phyloP scores from a whole-genome alignment of 345 rosid species.

The Litchi chinensis region DNA sequence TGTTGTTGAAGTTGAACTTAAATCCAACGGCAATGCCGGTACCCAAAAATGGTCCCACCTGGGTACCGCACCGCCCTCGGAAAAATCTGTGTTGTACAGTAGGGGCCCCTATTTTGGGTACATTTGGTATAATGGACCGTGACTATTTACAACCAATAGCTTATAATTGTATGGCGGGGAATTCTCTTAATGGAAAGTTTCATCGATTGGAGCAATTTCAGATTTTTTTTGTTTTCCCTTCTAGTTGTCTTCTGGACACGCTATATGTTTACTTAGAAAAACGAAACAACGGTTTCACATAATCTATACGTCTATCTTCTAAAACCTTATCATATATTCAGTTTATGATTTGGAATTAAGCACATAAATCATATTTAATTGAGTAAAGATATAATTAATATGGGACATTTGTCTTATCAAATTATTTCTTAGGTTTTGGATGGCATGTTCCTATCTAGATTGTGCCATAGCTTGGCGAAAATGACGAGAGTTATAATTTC shows the following conservation, averaged over 20 bases:
- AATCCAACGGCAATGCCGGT: not conserved
- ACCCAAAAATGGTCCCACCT: not conserved
- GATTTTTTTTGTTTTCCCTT: not conserved
- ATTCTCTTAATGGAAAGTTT: not conserved
- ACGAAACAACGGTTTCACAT: too few species aligned
- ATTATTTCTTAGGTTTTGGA: not conserved
- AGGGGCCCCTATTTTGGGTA: not conserved
- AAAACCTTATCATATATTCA: not conserved
- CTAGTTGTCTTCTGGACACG: too few species aligned
- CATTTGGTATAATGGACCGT: not conserved
- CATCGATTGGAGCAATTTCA: not conserved
- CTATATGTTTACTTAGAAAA: too few species aligned
- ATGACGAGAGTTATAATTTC: slow-evolving; percentile 3
- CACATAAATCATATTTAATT: too few species aligned
- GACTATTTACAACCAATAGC: slow-evolving; percentile 2
- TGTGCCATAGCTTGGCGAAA: not conserved
- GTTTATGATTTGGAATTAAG: too few species aligned
- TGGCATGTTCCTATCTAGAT: not conserved
- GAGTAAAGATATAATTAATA: too few species aligned
- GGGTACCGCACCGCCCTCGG: not conserved
- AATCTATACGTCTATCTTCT: not conserved
- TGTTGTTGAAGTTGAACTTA: too few species aligned
- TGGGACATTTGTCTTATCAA: too few species aligned
- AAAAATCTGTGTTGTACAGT: not conserved
- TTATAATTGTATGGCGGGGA: slow-evolving; percentile 1